Evolutionary conservation across 768 basidiomycete genomes (phyloP).

Genomic region (Mycena kentingensis): DNA sequence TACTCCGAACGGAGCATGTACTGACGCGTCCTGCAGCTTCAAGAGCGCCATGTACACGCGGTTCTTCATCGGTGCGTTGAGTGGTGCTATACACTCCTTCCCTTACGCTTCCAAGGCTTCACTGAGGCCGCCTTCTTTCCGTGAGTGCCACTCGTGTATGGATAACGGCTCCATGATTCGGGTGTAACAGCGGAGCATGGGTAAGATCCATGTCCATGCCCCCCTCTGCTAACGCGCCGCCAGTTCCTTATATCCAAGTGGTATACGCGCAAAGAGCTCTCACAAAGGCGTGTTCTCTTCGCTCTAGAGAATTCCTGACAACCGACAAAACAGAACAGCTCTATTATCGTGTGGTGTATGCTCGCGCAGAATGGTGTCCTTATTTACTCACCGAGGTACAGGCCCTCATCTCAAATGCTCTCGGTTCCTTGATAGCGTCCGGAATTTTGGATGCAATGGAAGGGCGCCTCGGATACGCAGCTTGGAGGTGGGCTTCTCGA

Average conservation of each 20-base stretch:
- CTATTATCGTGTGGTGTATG: slow-evolving; percentile 64
- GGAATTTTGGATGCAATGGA: slow-evolving; percentile 75
- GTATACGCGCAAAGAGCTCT: slow-evolving; percentile 76
- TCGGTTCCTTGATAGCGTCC: slow-evolving; percentile 64
- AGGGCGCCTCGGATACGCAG: slow-evolving; percentile 62
- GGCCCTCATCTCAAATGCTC: background rate
- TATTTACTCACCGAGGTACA: background rate
- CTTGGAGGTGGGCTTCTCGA: slow-evolving; percentile 61
- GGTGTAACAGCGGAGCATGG: slow-evolving; percentile 12
- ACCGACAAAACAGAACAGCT: slow-evolving; percentile 45
- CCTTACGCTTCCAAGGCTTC: slow-evolving; percentile 4
- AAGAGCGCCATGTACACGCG: slow-evolving; percentile 64
- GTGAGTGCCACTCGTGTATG: slow-evolving; percentile 26
- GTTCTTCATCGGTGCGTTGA: slow-evolving; percentile 64
- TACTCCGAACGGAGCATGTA: background rate
- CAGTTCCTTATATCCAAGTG: slow-evolving; percentile 62
- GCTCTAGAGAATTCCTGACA: background rate
- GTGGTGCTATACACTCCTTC: slow-evolving; percentile 47
- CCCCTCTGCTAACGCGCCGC: background rate
- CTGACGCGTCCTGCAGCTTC: slow-evolving; percentile 46
- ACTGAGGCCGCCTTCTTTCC: slow-evolving; percentile 66
- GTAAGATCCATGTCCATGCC: background rate
- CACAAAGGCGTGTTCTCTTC: slow-evolving; percentile 34
- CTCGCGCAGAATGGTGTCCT: slow-evolving; percentile 37
- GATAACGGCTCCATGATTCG: no score